Percentiles rank a stretch among this genome's conserved stretches.
Evolutionary conservation across 345 rosid genomes (phyloP).

Genomic region (Garcia nutans): DNA sequence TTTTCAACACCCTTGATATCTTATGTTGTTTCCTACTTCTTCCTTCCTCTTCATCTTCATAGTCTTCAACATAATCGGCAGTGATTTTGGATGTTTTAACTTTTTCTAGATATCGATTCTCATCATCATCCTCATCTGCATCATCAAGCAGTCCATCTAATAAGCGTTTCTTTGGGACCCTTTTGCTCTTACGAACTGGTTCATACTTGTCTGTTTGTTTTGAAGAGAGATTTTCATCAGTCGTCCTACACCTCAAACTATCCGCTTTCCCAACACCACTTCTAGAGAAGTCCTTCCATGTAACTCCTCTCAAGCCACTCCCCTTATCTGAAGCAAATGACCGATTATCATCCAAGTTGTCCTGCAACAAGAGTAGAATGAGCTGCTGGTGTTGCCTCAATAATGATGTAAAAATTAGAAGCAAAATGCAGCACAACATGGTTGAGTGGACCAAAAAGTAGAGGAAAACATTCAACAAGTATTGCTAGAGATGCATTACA

Average conservation of each 20-base stretch:
- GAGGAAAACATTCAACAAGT: not conserved
- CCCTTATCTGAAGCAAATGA: constrained; percentile 24
- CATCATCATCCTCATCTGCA: constrained; percentile 31
- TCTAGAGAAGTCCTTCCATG: constrained; percentile 23
- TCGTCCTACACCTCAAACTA: constrained; percentile 21
- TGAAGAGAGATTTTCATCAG: constrained; percentile 30
- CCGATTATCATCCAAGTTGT: constrained; percentile 21
- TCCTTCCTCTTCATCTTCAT: constrained; percentile 29
- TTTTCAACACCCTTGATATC: constrained; percentile 36
- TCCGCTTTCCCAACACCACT: constrained; percentile 28
- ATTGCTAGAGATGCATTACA: not conserved
- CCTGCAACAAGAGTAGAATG: constrained; percentile 12
- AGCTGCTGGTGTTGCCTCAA: not conserved
- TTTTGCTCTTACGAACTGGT: constrained; percentile 32
- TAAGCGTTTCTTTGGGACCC: constrained; percentile 23
- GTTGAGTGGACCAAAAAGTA: not conserved
- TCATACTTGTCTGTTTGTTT: constrained; percentile 25
- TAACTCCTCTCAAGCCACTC: constrained; percentile 21
- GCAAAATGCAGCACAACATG: not conserved
- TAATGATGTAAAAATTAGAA: not conserved
- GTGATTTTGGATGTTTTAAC: constrained; percentile 23
- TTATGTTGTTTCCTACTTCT: constrained; percentile 26
- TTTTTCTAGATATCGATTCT: constrained; percentile 31
- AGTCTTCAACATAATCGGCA: constrained; percentile 28
- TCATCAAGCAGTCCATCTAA: constrained; percentile 29